A percentile compares a stretch with the other conserved stretches of the same genome.
Conservation (phyloP, 2,329 filamentous ascomycete genomes). For the Colletotrichum orbiculare region DNA sequence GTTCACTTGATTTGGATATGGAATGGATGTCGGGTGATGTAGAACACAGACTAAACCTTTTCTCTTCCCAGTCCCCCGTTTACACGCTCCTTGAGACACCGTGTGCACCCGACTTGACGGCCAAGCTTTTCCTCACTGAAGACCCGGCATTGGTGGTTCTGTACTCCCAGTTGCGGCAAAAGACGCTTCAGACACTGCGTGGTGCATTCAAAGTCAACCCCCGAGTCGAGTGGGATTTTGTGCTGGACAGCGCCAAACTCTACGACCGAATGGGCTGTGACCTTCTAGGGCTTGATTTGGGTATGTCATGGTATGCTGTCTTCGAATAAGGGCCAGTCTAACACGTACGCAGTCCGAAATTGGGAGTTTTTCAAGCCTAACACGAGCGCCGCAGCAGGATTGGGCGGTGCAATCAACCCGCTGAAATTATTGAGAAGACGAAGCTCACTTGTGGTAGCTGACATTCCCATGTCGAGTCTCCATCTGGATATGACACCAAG, state of each 20-base stretch:
- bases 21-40: not conserved
- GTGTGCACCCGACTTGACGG: conserved; percentile 74
- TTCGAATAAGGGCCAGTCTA: conserved; percentile 20
- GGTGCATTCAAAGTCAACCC: conserved; percentile 86
- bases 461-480: conserved; percentile 64
- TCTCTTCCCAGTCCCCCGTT: conserved; percentile 74
- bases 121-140: conserved; percentile 86
- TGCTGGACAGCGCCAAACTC: conserved; percentile 84
- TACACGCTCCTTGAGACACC: conserved; percentile 78
- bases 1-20: conserved; percentile 43
- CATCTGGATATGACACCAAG: conserved; percentile 56
- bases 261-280: conserved; percentile 96
- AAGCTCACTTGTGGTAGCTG: conserved; percentile 83
- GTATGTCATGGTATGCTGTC: conserved; percentile 56
- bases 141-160: conserved; percentile 90
- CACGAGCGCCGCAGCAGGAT: conserved; percentile 44
- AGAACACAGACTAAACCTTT: conserved; percentile 8
- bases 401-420: conserved; percentile 68
- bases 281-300: conserved; percentile 85
- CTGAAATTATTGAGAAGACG: conserved; percentile 75
- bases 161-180: conserved; percentile 86
- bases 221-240: conserved; percentile 86
- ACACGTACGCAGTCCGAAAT: conserved; percentile 68
- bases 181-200: conserved; percentile 83
- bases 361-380: conserved; percentile 80